phyloP scores from a whole-genome alignment of 306 rosid genomes.

The Casuarina equisetifolia region DNA sequence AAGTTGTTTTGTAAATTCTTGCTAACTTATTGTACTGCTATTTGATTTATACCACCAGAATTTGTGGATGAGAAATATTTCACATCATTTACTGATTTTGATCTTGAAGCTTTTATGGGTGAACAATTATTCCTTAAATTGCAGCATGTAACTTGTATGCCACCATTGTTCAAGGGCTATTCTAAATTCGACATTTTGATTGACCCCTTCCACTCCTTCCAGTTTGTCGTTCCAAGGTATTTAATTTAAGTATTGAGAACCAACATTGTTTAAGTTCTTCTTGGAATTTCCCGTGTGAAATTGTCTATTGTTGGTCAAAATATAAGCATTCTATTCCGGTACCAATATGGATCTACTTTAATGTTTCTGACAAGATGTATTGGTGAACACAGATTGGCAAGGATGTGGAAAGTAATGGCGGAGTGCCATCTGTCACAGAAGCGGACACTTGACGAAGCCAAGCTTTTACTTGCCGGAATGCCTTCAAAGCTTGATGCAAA shows the following conservation, averaged over 20 bases:
- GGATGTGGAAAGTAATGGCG: slow-evolving; percentile 98
- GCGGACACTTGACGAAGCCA: slow-evolving; percentile 74
- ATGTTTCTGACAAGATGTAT: not conserved
- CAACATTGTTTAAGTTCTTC: not conserved
- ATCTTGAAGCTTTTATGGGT: not conserved
- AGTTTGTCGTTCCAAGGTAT: not conserved
- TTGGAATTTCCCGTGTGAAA: not conserved
- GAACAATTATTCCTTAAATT: too few relatives aligned
- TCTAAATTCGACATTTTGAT: not conserved
- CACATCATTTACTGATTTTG: not conserved
- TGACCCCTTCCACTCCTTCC: not conserved
- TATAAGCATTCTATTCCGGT: not conserved
- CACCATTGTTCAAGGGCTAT: not conserved
- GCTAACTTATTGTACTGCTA: not conserved
- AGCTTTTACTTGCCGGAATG: slow-evolving; percentile 64
- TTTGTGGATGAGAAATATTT: not conserved
- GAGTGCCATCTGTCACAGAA: slow-evolving; percentile 79
- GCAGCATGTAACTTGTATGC: not conserved
- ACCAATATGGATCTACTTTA: not conserved
- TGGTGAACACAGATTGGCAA: slow-evolving; percentile 57
- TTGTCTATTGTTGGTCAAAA: not conserved
- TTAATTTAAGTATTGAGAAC: not conserved
- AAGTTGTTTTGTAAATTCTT: not conserved
- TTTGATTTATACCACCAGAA: not conserved
- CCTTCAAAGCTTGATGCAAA: slow-evolving; percentile 56